These are phyloP conservation scores for Myriosclerotinia scirpicola DNA, from an alignment of 2,329 filamentous ascomycete species.

Conservation along the genomic window DNA sequence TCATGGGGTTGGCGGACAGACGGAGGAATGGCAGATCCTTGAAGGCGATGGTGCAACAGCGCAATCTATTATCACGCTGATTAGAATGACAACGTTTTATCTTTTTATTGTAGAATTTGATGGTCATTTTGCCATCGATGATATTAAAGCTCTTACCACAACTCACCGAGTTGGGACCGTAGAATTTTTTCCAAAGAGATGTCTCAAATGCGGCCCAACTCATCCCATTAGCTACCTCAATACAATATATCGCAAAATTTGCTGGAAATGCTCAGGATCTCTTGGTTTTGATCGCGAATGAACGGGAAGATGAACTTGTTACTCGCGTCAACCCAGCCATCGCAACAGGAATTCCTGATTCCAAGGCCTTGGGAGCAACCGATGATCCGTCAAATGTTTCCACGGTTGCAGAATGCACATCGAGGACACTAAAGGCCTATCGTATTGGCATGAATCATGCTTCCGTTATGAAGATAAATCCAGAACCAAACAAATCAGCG, in stretches of 20 bases:
- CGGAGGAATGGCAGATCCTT: background rate
- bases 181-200: slow-evolving; percentile 46
- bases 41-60: background rate
- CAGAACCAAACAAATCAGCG: slow-evolving; percentile 47
- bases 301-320: slow-evolving; percentile 48
- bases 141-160: slow-evolving; percentile 46
- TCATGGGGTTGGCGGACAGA: background rate
- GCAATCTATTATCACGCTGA: background rate
- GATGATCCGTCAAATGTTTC: slow-evolving; percentile 40
- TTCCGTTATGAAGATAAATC: slow-evolving; percentile 48
- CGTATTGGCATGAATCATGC: slow-evolving; percentile 47
- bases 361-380: slow-evolving; percentile 48
- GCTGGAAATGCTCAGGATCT: slow-evolving; percentile 45
- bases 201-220: slow-evolving; percentile 44
- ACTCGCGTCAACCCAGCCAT: slow-evolving; percentile 45
- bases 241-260: slow-evolving; percentile 44
- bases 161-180: slow-evolving; percentile 46
- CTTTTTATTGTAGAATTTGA: slow-evolving; percentile 49
- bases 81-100: slow-evolving; percentile 32
- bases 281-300: slow-evolving; percentile 48
- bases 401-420: slow-evolving; percentile 43
- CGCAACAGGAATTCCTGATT: slow-evolving; percentile 45
- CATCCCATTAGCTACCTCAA: slow-evolving; percentile 41
- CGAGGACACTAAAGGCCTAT: slow-evolving; percentile 43
- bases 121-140: slow-evolving; percentile 42